Conservation (phyloP, 1,284 basidiomycete species). For the Binderoboletus segoi region DNA sequence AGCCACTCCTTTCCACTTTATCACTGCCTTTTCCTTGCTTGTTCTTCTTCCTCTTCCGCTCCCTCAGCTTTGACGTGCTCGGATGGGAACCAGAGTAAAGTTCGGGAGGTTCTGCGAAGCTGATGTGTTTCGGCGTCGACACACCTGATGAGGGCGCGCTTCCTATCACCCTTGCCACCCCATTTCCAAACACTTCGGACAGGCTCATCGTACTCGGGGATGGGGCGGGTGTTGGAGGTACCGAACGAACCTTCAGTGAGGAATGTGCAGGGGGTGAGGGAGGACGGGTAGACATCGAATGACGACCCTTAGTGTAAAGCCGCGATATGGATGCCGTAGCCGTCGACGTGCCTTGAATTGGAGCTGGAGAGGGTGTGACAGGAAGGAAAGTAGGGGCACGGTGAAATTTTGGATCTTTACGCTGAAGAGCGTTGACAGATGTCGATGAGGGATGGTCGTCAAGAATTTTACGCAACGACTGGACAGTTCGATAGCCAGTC, state of each 20-base stretch:
- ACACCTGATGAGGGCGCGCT: constrained; percentile 31
- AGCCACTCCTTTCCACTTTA: constrained; percentile 39
- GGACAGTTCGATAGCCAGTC: constrained; percentile 61
- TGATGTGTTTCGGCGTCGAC: constrained; percentile 76
- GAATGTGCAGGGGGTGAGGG: constrained; percentile 55
- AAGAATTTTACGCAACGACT: constrained; percentile 68
- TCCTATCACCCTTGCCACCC: constrained; percentile 31
- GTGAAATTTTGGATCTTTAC: constrained; percentile 13
- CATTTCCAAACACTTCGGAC: constrained; percentile 33
- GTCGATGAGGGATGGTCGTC: constrained; percentile 50
- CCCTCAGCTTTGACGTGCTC: constrained; percentile 30
- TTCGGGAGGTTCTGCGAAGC: constrained; percentile 73
- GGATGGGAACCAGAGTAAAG: constrained; percentile 43
- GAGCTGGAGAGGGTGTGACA: constrained; percentile 50
- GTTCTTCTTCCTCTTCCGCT: constrained; percentile 30
- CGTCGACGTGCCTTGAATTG: constrained; percentile 60
- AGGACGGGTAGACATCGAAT: constrained; percentile 58
- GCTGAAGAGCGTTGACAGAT: constrained; percentile 20
- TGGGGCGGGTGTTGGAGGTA: constrained; percentile 34
- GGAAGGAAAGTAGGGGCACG: constrained; percentile 34
- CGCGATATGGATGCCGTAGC: constrained; percentile 75
- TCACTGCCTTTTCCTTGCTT: constrained; percentile 25
- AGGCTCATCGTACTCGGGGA: constrained; percentile 37
- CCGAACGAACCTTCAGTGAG: constrained; percentile 48
- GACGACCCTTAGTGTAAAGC: constrained; percentile 68